Evolutionary conservation across 2,329 filamentous ascomycete genomes (phyloP).

Genomic region (Trichoderma sp.): DNA sequence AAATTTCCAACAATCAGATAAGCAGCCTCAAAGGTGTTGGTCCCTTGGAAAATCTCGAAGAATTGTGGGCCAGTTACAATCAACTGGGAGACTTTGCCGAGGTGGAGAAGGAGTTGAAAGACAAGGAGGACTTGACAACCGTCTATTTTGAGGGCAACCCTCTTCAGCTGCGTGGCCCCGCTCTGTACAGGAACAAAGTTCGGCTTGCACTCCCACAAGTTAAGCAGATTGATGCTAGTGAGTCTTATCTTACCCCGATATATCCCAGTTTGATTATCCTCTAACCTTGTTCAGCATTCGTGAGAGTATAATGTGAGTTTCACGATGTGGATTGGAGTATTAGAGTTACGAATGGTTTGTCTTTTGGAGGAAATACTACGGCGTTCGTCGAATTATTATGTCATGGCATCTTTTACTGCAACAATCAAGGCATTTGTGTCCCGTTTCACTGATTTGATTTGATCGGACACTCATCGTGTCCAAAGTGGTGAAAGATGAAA

Average conservation of each 20-base stretch:
- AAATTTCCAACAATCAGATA: conserved; percentile 87
- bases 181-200: conserved; percentile 92
- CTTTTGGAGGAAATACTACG: neutral
- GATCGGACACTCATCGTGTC: neutral
- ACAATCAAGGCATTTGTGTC: neutral
- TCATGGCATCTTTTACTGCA: neutral
- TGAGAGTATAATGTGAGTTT: conserved; percentile 16
- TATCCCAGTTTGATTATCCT: neutral
- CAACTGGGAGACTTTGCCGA: conserved; percentile 75
- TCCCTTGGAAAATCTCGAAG: conserved; percentile 69
- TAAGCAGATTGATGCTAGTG: conserved; percentile 94
- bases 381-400: neutral
- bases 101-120: conserved; percentile 71
- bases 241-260: conserved; percentile 43
- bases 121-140: conserved; percentile 78
- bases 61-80: conserved; percentile 94
- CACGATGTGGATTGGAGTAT: neutral
- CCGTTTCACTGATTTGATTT: neutral
- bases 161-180: conserved; percentile 73
- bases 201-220: conserved; percentile 82
- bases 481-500: neutral
- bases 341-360: neutral
- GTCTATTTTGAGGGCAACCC: conserved; percentile 98
- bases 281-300: conserved; percentile 16
- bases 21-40: conserved; percentile 69